These are phyloP conservation scores for Mycogone perniciosa DNA, from an alignment of 2,329 filamentous ascomycete species.

Conservation along the genomic window DNA sequence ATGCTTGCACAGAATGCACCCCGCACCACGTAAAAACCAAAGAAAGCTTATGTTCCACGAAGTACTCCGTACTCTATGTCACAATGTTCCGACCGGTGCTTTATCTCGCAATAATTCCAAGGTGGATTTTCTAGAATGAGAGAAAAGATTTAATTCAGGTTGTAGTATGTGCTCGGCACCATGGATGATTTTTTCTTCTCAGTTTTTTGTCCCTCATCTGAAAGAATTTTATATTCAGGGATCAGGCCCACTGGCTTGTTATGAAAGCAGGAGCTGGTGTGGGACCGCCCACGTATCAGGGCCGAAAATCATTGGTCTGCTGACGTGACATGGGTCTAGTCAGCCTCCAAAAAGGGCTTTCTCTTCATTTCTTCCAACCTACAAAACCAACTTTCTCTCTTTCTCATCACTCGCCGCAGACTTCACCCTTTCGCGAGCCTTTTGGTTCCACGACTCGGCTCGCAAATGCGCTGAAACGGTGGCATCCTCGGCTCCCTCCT, in stretches of 20 bases:
- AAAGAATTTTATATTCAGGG: too few species aligned
- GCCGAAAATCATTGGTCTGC: constrained; percentile 3
- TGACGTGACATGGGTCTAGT: neutral
- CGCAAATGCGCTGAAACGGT: constrained; percentile 16
- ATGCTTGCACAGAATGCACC: too few species aligned
- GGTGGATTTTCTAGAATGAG: too few species aligned
- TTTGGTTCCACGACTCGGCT: constrained; percentile 12
- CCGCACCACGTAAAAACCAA: too few species aligned
- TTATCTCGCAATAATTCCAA: too few species aligned
- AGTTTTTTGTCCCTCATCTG: too few species aligned
- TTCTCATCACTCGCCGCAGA: constrained; percentile 1
- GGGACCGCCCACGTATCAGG: neutral
- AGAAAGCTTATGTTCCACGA: too few species aligned
- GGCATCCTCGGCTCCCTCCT: constrained; percentile 10
- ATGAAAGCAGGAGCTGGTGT: constrained; percentile 3
- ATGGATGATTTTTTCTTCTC: neutral
- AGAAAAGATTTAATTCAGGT: too few species aligned
- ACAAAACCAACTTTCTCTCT: constrained; percentile 6
- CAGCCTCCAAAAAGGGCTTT: constrained; percentile 9
- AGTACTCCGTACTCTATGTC: too few species aligned
- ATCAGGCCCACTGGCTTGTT: too few species aligned
- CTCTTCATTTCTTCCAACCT: constrained; percentile 10
- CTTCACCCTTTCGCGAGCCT: constrained; percentile 1
- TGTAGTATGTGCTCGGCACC: too few species aligned
- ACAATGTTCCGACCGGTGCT: too few species aligned